Evolutionary conservation across 2,329 filamentous ascomycete species (phyloP).

Genomic region (Fusarium scirpi): DNA sequence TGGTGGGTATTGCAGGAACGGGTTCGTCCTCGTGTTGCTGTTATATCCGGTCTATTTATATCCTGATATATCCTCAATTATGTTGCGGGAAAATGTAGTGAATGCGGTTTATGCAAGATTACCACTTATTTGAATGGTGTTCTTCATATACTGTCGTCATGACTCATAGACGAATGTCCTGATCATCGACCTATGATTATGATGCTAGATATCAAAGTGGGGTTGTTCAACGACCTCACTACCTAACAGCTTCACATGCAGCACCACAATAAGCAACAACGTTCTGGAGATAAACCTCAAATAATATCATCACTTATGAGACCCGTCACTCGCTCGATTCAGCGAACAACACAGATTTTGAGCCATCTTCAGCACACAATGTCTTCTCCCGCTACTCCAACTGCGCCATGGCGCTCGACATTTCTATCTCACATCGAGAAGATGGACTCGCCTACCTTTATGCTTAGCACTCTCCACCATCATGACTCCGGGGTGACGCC

Average conservation of each 20-base stretch:
- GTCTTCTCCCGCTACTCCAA: slow-evolving; percentile 35
- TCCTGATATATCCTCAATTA: background rate
- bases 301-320: slow-evolving; percentile 34
- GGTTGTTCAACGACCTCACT: slow-evolving; percentile 20
- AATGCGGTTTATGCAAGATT: background rate
- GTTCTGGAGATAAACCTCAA: background rate
- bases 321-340: slow-evolving; percentile 22
- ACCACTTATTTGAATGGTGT: background rate
- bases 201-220: slow-evolving; percentile 28
- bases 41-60: background rate
- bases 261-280: background rate
- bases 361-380: slow-evolving; percentile 49
- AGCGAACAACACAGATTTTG: slow-evolving; percentile 47
- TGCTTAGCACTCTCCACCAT: slow-evolving; percentile 63
- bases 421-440: slow-evolving; percentile 64
- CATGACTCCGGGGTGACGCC: slow-evolving; percentile 56
- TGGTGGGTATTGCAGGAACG: background rate
- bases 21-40: background rate
- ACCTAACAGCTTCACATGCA: slow-evolving; percentile 15
- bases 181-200: slow-evolving; percentile 35
- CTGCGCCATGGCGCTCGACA: slow-evolving; percentile 65
- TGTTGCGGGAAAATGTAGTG: background rate
- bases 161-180: slow-evolving; percentile 34
- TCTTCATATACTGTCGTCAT: slow-evolving; percentile 19
- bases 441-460: slow-evolving; percentile 63